A percentile compares a stretch with the other conserved stretches of the same genome.
Evolutionary conservation across 2,329 filamentous ascomycete genomes (phyloP).

Genomic region (Gaeumannomyces sp.): DNA sequence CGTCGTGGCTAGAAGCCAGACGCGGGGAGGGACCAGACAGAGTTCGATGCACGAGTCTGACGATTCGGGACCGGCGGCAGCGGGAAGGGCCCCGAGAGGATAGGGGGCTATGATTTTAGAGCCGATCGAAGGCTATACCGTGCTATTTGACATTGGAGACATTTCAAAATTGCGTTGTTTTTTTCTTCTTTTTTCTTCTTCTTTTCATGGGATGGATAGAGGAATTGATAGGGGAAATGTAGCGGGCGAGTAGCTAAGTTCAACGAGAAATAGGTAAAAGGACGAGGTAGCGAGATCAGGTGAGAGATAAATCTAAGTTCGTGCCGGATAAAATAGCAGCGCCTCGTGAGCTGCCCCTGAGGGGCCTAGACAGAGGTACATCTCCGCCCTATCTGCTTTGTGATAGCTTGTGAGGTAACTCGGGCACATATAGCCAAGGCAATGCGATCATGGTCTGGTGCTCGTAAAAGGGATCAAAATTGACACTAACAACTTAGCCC

Average conservation of each 20-base stretch:
- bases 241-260: too few relatives aligned
- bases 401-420: too few relatives aligned
- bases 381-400: too few relatives aligned
- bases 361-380: too few relatives aligned
- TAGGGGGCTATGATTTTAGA: not conserved
- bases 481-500: not conserved
- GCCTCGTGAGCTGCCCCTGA: too few relatives aligned
- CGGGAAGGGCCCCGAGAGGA: slow-evolving; percentile 2
- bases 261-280: too few relatives aligned
- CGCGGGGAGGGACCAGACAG: slow-evolving; percentile 36
- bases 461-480: not conserved
- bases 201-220: not conserved
- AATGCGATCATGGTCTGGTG: not conserved
- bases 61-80: slow-evolving; percentile 4
- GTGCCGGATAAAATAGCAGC: too few relatives aligned
- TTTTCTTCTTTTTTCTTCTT: too few relatives aligned
- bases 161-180: not conserved
- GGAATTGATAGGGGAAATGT: too few relatives aligned
- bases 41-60: slow-evolving; percentile 34
- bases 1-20: slow-evolving; percentile 49
- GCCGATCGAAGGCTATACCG: not conserved
- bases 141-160: not conserved
- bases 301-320: too few relatives aligned
- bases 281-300: too few relatives aligned
- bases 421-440: not conserved